Conservation (phyloP, 2,329 filamentous ascomycete species). For the Laburnicola sp. region DNA sequence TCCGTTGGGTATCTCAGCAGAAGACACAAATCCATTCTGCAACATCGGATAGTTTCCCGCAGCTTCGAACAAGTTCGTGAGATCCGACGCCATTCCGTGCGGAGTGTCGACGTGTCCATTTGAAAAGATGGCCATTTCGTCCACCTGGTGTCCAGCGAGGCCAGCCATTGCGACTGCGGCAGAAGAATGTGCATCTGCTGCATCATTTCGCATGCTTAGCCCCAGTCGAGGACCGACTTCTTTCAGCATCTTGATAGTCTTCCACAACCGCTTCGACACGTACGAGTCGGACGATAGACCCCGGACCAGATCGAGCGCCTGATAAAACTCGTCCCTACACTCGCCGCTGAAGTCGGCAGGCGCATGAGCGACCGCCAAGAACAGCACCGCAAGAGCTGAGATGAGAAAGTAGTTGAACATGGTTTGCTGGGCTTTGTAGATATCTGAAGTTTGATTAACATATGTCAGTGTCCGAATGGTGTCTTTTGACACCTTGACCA, state of each 20-base stretch:
- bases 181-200: constrained; percentile 61
- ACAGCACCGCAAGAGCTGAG: constrained; percentile 73
- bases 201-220: constrained; percentile 51
- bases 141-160: constrained; percentile 64
- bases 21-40: constrained; percentile 39
- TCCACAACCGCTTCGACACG: constrained; percentile 74
- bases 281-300: constrained; percentile 71
- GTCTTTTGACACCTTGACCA: constrained; percentile 74
- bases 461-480: constrained; percentile 72
- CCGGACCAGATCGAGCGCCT: constrained; percentile 73
- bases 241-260: constrained; percentile 70
- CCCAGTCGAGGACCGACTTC: constrained; percentile 72
- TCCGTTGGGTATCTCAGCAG: constrained; percentile 43
- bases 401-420: constrained; percentile 82
- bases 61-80: constrained; percentile 66
- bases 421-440: constrained; percentile 72
- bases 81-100: constrained; percentile 64
- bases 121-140: constrained; percentile 57
- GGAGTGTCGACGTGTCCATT: constrained; percentile 53
- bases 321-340: constrained; percentile 77
- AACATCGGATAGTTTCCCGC: constrained; percentile 57
- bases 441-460: constrained; percentile 70
- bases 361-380: constrained; percentile 75
- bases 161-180: constrained; percentile 69
- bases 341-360: constrained; percentile 69